Base-by-base conservation (phyloP, 345 rosid species). In the Heritiera fomes region DNA sequence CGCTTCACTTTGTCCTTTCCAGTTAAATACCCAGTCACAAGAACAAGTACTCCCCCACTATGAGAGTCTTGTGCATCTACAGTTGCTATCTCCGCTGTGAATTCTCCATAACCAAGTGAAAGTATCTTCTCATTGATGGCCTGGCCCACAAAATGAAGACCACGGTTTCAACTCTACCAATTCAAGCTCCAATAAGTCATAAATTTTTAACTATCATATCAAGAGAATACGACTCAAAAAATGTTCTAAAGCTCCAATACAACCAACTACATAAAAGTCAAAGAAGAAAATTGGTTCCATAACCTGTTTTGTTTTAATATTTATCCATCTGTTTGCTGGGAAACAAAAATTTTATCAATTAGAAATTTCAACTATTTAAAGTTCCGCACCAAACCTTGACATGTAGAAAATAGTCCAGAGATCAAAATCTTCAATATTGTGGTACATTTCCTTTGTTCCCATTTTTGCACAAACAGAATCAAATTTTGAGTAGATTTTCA, bases 81-180 rank as follows among this genome's bases (percentile, higher is more conserved):
- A 3, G 95, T 88, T 47, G 84, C 68, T 63, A 96, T 90, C 83
- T 94, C 92, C 10, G 92, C 92, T 7, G 68, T 71, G 69, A 83
- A 83, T 53, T 88, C 87, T 75, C 88, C 93, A 82, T 82, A 83
- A 23, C 87, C 88, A 79, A 88, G 86, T 4, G 95, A 87, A 65
- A 89, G 75, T 78, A 96, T 94, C 93, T 91, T 91, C 84, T 89
- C 90, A 72, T 91, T 86, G 77, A 96, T 96, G 69, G 88, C 99
- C 99, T 95, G 89, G 73, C 64, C 83, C 72, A 81, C 20, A 75
- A 52, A 46, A 11, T 66, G 62, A 65, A 30, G 74, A 72, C 50
- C 28, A 11, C 3, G 43, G 58, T 12, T 34, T 34, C 78, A 58
- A 15, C 55, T 15, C 66, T 59, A 79, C 49, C 34, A 71, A 28